phyloP scores from a whole-genome alignment of 1,284 basidiomycete species.

The Termitomyces sp. region DNA sequence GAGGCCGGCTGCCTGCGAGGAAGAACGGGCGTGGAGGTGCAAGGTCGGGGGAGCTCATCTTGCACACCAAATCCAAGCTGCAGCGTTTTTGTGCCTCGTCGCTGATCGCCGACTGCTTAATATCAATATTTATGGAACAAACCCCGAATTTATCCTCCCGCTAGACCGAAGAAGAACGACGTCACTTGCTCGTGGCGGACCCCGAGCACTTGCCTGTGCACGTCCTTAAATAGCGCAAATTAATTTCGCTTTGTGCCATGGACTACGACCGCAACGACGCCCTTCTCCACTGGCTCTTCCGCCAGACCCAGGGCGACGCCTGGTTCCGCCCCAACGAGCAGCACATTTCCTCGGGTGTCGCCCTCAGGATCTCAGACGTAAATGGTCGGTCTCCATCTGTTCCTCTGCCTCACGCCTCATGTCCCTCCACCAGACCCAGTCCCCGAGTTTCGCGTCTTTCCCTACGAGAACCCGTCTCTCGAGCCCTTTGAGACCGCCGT shows the following conservation, averaged over 20 bases:
- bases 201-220: conserved; percentile 7
- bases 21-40: conserved; percentile 11
- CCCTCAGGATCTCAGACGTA: conserved; percentile 46
- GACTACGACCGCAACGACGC: conserved; percentile 52
- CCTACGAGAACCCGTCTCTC: conserved; percentile 63
- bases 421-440: conserved; percentile 16
- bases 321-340: conserved; percentile 72
- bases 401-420: not conserved
- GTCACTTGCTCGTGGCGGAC: not conserved
- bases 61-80: too few species aligned
- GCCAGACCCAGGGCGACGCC: conserved; percentile 64
- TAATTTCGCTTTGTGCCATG: conserved; percentile 26
- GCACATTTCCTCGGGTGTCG: conserved; percentile 62
- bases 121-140: not conserved
- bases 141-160: conserved; percentile 4
- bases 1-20: not conserved
- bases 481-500: conserved; percentile 74
- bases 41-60: conserved; percentile 4
- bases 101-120: conserved; percentile 1
- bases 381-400: too few species aligned
- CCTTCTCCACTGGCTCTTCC: conserved; percentile 44
- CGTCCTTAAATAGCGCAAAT: not conserved
- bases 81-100: not conserved
- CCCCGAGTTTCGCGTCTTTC: conserved; percentile 64
- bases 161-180: not conserved